Evolutionary conservation across 768 basidiomycete genomes (phyloP).

Genomic region (Hericium rajendrae): DNA sequence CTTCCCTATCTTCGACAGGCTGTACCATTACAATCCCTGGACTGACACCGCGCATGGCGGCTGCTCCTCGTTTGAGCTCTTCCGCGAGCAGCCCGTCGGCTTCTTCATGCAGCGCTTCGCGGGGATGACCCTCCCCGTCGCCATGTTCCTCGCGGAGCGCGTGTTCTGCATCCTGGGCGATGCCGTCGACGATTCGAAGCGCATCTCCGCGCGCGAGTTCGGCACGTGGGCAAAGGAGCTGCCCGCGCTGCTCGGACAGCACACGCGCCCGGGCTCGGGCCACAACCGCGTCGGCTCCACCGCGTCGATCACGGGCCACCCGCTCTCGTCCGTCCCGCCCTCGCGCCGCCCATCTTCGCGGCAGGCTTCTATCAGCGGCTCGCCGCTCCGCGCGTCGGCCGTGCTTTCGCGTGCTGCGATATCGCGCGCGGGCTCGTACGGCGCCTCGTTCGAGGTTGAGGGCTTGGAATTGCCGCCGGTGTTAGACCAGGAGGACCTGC

Average conservation of each 20-base stretch:
- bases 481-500: slow-evolving; percentile 17
- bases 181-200: slow-evolving; percentile 46
- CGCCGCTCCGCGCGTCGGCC: slow-evolving; percentile 41
- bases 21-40: slow-evolving; percentile 99
- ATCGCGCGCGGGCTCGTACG: slow-evolving; percentile 57
- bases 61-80: slow-evolving; percentile 75
- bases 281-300: slow-evolving; percentile 53
- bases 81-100: slow-evolving; percentile 63
- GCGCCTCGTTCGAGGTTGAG: slow-evolving; percentile 15
- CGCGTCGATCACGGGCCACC: slow-evolving; percentile 55
- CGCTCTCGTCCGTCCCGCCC: slow-evolving; percentile 50
- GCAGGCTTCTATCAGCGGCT: slow-evolving; percentile 37
- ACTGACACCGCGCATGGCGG: slow-evolving; percentile 81
- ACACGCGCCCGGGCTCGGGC: slow-evolving; percentile 18
- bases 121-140: slow-evolving; percentile 81
- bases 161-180: slow-evolving; percentile 77
- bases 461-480: slow-evolving; percentile 15
- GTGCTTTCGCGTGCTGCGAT: slow-evolving; percentile 40
- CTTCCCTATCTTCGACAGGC: slow-evolving; percentile 33
- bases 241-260: slow-evolving; percentile 52
- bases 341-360: slow-evolving; percentile 68
- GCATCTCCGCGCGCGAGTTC: slow-evolving; percentile 76
- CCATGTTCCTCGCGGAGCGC: slow-evolving; percentile 73
- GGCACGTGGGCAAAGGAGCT: slow-evolving; percentile 79
- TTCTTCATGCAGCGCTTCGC: slow-evolving; percentile 89